Evolutionary conservation across 2,329 filamentous ascomycete genomes (phyloP), one percentile per base, ranked within the genome.

Genomic region (Fusarium annulatum): DNA sequence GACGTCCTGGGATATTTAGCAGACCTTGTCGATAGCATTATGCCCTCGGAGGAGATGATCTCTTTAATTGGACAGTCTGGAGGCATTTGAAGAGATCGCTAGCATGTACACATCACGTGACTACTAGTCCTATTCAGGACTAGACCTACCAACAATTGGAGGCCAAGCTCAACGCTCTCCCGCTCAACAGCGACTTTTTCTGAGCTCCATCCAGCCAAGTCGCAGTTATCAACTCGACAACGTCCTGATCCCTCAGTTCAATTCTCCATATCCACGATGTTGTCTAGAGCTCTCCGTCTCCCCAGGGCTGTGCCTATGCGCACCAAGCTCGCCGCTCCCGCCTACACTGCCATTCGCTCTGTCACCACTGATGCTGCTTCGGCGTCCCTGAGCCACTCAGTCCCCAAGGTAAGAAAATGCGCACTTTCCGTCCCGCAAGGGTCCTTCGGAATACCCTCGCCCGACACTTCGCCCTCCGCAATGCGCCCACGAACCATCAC

Each of bases 281-380:
- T 94, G 84, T 93, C 92, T 81, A 88, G 91, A 86, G 87, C 90
- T 83, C 85, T 92, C 81, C 88, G 90, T 85, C 86, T 86, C 68
- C 84, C 89, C 80, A 87, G 89, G 82, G 88, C 89, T 80, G 87
- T 81, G 77, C 88, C 90, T 80, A 82, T 92, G 83, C 86, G 87
- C 81, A 81, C 84, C 79, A 83, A 84, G 73, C 82, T 83, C 74
- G 82, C 84, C 61, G 80, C 83, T 65, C 81, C 86, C 69, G 79
- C 84, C 65, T 84, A 84, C 73, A 82, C 84, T 73, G 86, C 88
- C 77, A 86, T 90, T 82, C 91, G 96, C 83, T 90, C 90, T 78
- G 96, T 99, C 81, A 99, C 96, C 78, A 98, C 96, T 77, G 93
- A 98, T 86, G 96, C 96, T 76, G 96, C 96, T 77, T 96, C 93